Evolutionary conservation across 1,284 basidiomycete genomes (phyloP).

Genomic region (Phlebopus sp.): DNA sequence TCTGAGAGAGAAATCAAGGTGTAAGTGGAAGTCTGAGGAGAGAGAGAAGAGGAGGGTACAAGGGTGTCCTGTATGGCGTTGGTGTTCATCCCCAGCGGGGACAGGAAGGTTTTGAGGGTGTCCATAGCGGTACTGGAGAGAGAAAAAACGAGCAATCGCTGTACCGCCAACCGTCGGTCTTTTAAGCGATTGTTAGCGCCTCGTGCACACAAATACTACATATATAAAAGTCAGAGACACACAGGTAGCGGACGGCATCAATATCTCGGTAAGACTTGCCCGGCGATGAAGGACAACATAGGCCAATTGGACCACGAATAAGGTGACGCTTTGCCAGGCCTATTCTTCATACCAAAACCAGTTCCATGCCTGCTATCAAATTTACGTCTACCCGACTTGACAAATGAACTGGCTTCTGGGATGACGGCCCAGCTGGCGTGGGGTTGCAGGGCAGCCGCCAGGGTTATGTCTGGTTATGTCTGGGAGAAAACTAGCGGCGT

Average conservation of each 20-base stretch:
- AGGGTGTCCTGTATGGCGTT: constrained; percentile 62
- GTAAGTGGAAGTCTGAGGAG: constrained; percentile 3
- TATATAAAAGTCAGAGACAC: constrained; percentile 12
- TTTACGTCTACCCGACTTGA: constrained; percentile 18
- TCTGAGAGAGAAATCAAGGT: constrained; percentile 39
- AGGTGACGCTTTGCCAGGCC: constrained; percentile 12
- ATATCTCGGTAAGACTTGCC: constrained; percentile 32
- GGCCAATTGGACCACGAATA: constrained; percentile 23
- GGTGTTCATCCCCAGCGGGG: constrained; percentile 56
- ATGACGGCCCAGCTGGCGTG: background rate
- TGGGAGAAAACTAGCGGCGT: constrained; percentile 7
- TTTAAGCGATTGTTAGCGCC: constrained; percentile 32
- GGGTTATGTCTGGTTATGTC: constrained; percentile 5
- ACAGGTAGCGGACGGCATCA: constrained; percentile 30
- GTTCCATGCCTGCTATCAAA: background rate
- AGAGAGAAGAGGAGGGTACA: constrained; percentile 32
- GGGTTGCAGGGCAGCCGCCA: background rate
- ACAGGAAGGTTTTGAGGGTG: constrained; percentile 55
- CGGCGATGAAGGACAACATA: constrained; percentile 17
- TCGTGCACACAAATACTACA: constrained; percentile 33
- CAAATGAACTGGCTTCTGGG: constrained; percentile 3
- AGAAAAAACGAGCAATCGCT: constrained; percentile 19
- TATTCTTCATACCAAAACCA: background rate
- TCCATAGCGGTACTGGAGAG: constrained; percentile 45
- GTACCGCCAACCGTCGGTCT: constrained; percentile 30